Conservation (phyloP, 2,329 filamentous ascomycete species). For the Colletotrichum gigasporum region DNA sequence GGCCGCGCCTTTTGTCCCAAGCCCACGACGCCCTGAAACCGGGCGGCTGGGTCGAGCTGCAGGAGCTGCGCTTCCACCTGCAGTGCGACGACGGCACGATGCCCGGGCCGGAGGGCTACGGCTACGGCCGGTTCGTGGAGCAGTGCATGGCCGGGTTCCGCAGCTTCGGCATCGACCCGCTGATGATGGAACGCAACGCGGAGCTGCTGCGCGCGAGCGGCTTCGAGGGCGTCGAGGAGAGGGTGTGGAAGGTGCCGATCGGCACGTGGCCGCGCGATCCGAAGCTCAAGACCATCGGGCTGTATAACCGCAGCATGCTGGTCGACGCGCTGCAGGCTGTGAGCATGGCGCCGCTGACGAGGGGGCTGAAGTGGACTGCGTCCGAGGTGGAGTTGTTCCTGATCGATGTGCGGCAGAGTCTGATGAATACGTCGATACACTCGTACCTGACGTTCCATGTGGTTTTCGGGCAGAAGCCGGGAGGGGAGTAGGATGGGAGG, state of each 20-base stretch:
- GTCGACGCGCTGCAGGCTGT: constrained; percentile 22
- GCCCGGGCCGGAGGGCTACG: constrained; percentile 49
- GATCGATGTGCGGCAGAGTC: constrained; percentile 57
- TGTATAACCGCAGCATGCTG: constrained; percentile 35
- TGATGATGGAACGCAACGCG: constrained; percentile 59
- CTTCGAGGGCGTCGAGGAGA: constrained; percentile 34
- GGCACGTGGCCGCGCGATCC: constrained; percentile 34
- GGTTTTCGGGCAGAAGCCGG: constrained; percentile 60
- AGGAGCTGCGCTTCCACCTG: constrained; percentile 52
- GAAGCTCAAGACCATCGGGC: constrained; percentile 30
- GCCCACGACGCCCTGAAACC: constrained; percentile 47
- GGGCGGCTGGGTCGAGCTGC: constrained; percentile 56
- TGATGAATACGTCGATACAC: constrained; percentile 57
- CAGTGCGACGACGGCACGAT: constrained; percentile 47
- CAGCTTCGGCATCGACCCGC: constrained; percentile 56
- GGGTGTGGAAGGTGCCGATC: constrained; percentile 35
- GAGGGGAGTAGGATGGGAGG: not conserved
- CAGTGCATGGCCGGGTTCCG: constrained; percentile 55
- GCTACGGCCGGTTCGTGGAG: constrained; percentile 63
- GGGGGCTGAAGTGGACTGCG: constrained; percentile 49
- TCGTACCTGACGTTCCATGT: constrained; percentile 60
- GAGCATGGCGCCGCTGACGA: constrained; percentile 50
- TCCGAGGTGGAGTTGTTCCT: constrained; percentile 50
- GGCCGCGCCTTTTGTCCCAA: constrained; percentile 42
- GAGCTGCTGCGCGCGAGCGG: constrained; percentile 54